Conservation (phyloP, 352 stramenopile species). For the Aphanomyces cochlioides region DNA sequence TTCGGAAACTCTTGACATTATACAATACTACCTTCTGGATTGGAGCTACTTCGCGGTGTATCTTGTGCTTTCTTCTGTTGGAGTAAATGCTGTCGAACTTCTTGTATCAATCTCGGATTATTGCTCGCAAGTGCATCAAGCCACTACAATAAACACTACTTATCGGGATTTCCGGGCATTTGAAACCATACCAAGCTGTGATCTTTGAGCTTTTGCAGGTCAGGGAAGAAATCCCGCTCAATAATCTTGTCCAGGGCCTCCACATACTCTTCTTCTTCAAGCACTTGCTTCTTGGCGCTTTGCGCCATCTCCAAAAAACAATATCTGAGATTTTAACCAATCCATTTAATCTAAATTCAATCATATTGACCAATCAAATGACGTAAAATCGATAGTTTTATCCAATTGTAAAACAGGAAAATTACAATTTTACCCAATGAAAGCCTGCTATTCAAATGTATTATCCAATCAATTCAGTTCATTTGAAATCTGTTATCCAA, state of each 20-base stretch:
- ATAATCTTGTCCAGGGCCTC: slow-evolving; percentile 71
- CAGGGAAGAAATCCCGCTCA: slow-evolving; percentile 85
- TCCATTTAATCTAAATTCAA: neutral
- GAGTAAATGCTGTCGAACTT: slow-evolving; percentile 20
- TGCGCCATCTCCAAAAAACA: slow-evolving; percentile 15
- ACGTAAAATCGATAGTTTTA: neutral
- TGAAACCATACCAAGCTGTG: slow-evolving; percentile 44
- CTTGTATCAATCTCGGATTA: slow-evolving; percentile 15
- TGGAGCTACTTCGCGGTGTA: slow-evolving; percentile 10
- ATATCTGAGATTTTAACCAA: neutral
- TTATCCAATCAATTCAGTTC: too few relatives aligned
- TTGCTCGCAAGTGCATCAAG: slow-evolving; percentile 29
- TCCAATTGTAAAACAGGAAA: too few relatives aligned
- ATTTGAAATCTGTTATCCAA: too few relatives aligned
- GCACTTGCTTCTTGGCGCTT: slow-evolving; percentile 43
- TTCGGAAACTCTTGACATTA: too few relatives aligned
- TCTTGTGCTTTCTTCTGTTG: slow-evolving; percentile 18
- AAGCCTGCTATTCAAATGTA: too few relatives aligned
- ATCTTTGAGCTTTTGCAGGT: slow-evolving; percentile 53
- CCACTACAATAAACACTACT: slow-evolving; percentile 9
- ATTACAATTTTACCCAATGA: too few relatives aligned
- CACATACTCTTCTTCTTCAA: slow-evolving; percentile 82
- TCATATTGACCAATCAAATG: neutral
- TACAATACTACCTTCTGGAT: slow-evolving; percentile 14
- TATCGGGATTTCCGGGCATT: neutral